Conservation (phyloP, 805 yeast genomes). For the Hemisphaericaspora nanyangensis region DNA sequence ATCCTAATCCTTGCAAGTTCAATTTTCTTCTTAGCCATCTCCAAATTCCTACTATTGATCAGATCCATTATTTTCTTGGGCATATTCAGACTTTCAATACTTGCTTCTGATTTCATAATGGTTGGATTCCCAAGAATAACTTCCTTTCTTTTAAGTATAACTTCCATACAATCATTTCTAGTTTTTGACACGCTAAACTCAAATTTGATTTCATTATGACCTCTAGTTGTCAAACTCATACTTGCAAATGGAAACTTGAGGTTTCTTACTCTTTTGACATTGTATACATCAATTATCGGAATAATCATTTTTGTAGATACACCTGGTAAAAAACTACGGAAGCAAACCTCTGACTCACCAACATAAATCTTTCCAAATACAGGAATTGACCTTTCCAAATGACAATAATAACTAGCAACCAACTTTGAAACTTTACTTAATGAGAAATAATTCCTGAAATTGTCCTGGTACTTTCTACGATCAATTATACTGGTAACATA, state of each 20-base stretch:
- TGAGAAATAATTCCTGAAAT: conserved; percentile 66
- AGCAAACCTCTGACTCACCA: conserved; percentile 68
- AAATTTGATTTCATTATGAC: conserved; percentile 72
- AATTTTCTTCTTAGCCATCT: conserved; percentile 21
- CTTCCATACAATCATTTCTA: conserved; percentile 68
- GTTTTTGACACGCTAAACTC: conserved; percentile 65
- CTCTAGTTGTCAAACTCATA: conserved; percentile 63
- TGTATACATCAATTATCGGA: conserved; percentile 72
- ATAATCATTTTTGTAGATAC: conserved; percentile 75
- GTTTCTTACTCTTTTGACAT: conserved; percentile 63
- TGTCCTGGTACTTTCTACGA: conserved; percentile 44
- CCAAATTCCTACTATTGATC: conserved; percentile 4
- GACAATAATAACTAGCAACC: conserved; percentile 66
- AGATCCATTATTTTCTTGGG: background rate
- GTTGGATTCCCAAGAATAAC: background rate
- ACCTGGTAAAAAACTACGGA: conserved; percentile 76
- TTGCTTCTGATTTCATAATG: background rate
- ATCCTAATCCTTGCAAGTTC: conserved; percentile 60
- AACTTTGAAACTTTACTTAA: conserved; percentile 49
- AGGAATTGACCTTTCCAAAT: conserved; percentile 69
- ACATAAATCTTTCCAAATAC: conserved; percentile 80
- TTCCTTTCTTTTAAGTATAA: conserved; percentile 24
- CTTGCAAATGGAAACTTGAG: conserved; percentile 67
- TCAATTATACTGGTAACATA: conserved; percentile 44
- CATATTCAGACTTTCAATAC: background rate